Evolutionary conservation across 2,329 filamentous ascomycete genomes (phyloP).

Genomic region (Fusarium hostae): DNA sequence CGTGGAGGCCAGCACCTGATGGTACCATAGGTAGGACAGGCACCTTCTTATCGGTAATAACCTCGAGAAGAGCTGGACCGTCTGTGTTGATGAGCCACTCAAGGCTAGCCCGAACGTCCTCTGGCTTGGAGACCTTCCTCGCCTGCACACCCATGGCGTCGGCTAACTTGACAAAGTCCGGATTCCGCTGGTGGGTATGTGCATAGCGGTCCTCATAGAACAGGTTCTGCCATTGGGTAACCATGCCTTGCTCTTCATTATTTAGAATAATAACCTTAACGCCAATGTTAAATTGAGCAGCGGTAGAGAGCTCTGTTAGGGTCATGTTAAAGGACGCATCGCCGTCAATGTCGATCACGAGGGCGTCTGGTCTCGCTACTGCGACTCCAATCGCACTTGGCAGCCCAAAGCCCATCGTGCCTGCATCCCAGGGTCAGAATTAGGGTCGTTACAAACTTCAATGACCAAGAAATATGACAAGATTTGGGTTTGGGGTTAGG

Average conservation of each 20-base stretch:
- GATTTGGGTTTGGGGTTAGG: not conserved
- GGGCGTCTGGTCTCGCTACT: constrained; percentile 75
- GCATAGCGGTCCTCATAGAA: constrained; percentile 95
- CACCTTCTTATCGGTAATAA: constrained; percentile 89
- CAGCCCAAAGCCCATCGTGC: constrained; percentile 93
- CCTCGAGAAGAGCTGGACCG: constrained; percentile 90
- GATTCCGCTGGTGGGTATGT: constrained; percentile 93
- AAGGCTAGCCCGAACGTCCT: constrained; percentile 80
- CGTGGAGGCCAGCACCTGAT: constrained; percentile 84
- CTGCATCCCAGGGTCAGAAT: not conserved
- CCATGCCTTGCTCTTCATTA: constrained; percentile 98
- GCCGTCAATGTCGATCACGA: constrained; percentile 96
- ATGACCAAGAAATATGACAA: not conserved
- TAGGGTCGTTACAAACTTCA: not conserved
- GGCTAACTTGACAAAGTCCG: constrained; percentile 90
- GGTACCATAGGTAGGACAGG: constrained; percentile 98
- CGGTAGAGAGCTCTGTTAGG: constrained; percentile 91
- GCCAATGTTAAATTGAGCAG: constrained; percentile 94
- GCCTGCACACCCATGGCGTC: constrained; percentile 91
- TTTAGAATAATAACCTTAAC: constrained; percentile 95
- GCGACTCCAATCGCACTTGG: constrained; percentile 64
- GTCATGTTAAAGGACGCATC: constrained; percentile 99
- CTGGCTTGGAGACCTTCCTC: constrained; percentile 76
- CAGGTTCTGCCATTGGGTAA: constrained; percentile 97
- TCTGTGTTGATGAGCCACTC: constrained; percentile 90